A percentile compares a stretch with the other conserved stretches of the same genome.
These are phyloP conservation scores for Lichenothelia convexa DNA, from an alignment of 495 filamentous ascomycete genomes.

Conservation along the genomic window DNA sequence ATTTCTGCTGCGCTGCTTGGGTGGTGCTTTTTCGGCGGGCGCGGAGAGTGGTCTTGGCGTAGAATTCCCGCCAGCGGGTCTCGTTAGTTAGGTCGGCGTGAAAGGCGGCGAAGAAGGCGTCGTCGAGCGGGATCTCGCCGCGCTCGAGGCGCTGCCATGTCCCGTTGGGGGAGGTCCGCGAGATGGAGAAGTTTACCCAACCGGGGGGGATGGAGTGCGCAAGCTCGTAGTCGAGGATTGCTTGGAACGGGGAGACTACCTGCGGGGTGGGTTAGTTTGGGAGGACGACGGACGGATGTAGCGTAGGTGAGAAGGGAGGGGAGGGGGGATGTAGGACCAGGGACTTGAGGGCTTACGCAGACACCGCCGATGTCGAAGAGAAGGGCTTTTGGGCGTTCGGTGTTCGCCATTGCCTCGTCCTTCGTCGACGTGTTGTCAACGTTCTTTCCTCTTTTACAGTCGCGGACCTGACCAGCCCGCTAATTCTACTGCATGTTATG, in stretches of 20 bases:
- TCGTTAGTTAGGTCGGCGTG: constrained; percentile 49
- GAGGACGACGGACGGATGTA: background rate
- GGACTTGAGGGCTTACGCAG: constrained; percentile 45
- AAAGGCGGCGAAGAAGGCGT: constrained; percentile 60
- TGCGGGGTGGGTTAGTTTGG: constrained; percentile 15
- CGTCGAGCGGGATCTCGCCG: constrained; percentile 30
- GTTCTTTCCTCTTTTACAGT: too few species aligned
- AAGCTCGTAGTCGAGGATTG: constrained; percentile 76
- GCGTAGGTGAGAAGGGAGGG: background rate
- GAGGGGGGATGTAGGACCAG: background rate
- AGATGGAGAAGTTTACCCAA: constrained; percentile 85
- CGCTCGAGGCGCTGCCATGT: constrained; percentile 57
- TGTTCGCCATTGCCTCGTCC: too few species aligned
- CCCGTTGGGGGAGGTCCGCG: constrained; percentile 54
- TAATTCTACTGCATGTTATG: too few species aligned
- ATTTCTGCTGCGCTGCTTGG: constrained; percentile 9
- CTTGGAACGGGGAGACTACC: constrained; percentile 84
- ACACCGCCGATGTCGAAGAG: constrained; percentile 96
- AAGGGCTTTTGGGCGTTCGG: constrained; percentile 47
- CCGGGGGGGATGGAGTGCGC: constrained; percentile 56
- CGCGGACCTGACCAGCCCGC: too few species aligned
- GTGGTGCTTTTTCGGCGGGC: constrained; percentile 12
- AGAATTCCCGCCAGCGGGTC: constrained; percentile 45
- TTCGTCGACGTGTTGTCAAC: too few species aligned
- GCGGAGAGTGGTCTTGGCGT: too few species aligned